Conservation (phyloP, 2,329 filamentous ascomycete species). For the Blumeria graminis region DNA sequence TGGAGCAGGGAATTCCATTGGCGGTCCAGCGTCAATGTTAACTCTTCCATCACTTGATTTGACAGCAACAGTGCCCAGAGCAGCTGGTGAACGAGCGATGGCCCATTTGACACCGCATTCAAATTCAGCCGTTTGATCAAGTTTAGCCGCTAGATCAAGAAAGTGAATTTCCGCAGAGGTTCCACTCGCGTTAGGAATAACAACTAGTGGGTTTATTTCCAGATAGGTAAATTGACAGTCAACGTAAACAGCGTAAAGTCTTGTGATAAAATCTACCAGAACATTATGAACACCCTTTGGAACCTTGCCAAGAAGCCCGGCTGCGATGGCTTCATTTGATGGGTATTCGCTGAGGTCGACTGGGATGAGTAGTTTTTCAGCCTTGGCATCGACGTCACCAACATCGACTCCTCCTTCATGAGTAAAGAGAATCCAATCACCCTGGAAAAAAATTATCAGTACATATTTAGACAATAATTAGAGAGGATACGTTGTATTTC, state of each 20-base stretch:
- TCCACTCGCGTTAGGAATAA: slow-evolving; percentile 78
- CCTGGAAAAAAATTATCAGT: slow-evolving; percentile 26
- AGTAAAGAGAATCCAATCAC: slow-evolving; percentile 99
- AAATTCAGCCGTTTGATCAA: slow-evolving; percentile 97
- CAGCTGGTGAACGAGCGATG: slow-evolving; percentile 71
- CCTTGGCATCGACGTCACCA: slow-evolving; percentile 95
- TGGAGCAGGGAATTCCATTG: slow-evolving; percentile 96
- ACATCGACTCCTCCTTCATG: slow-evolving; percentile 99
- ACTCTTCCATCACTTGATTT: slow-evolving; percentile 47
- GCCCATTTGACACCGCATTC: slow-evolving; percentile 99
- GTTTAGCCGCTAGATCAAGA: slow-evolving; percentile 93
- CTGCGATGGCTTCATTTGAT: slow-evolving; percentile 82
- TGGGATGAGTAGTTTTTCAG: slow-evolving; percentile 92
- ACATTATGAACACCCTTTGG: slow-evolving; percentile 93
- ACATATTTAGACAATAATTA: not conserved
- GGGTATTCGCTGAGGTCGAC: slow-evolving; percentile 89
- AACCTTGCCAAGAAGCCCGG: slow-evolving; percentile 70
- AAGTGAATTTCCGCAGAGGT: slow-evolving; percentile 93
- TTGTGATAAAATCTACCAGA: slow-evolving; percentile 95
- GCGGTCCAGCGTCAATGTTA: slow-evolving; percentile 85
- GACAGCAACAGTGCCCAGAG: slow-evolving; percentile 56
- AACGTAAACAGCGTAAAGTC: slow-evolving; percentile 94
- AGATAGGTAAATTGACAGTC: slow-evolving; percentile 99
- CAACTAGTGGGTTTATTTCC: slow-evolving; percentile 97
- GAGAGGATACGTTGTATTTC: no score